These are phyloP conservation scores for Fusarium sp. DNA, from an alignment of 2,329 filamentous ascomycete species.

Conservation along the genomic window DNA sequence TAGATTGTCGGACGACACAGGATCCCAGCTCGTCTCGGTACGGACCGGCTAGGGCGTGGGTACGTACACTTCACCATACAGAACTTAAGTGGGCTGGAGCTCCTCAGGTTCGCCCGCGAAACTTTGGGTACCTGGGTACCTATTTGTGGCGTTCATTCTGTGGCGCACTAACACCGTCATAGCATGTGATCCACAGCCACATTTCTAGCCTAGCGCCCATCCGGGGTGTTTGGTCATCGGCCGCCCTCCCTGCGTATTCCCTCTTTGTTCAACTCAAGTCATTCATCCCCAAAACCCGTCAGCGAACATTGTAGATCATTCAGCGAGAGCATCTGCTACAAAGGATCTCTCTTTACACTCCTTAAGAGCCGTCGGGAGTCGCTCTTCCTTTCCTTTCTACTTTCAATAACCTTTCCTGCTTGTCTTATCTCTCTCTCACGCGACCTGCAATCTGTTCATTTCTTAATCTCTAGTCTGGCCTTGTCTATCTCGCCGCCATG, in stretches of 20 bases:
- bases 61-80: conserved; percentile 24
- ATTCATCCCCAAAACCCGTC: conserved; percentile 23
- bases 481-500: conserved; percentile 58
- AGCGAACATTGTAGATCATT: conserved; percentile 19
- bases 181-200: conserved; percentile 39
- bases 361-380: neutral
- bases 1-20: conserved; percentile 39
- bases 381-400: conserved; percentile 12
- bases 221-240: conserved; percentile 19
- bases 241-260: conserved; percentile 26
- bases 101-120: neutral
- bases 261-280: conserved; percentile 29
- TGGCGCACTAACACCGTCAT: conserved; percentile 33
- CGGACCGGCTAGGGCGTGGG: conserved; percentile 16
- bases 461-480: conserved; percentile 18
- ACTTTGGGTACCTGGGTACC: neutral
- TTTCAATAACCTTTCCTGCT: neutral
- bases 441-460: conserved; percentile 45
- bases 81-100: neutral
- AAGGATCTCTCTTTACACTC: conserved; percentile 6
- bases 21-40: conserved; percentile 28
- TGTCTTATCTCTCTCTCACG: conserved; percentile 32
- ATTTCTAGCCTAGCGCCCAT: conserved; percentile 4
- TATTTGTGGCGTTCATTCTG: conserved; percentile 6
- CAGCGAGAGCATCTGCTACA: conserved; percentile 6